Conservation (phyloP, 495 filamentous ascomycete species). For the Neurospora sp. region DNA sequence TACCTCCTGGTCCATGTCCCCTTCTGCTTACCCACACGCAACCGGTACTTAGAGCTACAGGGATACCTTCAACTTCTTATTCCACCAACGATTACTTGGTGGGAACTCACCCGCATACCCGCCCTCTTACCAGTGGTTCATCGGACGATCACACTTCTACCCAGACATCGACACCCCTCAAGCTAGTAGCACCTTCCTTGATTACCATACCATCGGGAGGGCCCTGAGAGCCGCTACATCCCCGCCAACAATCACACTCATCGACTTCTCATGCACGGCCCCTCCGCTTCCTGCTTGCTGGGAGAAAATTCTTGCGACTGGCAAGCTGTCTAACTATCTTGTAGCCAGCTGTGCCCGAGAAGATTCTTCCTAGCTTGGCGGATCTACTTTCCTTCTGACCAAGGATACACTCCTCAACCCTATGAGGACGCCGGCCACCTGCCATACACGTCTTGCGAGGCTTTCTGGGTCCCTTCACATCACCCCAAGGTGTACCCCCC, state of each 20-base stretch:
- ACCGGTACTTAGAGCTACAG: not conserved
- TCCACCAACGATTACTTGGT: constrained; percentile 14
- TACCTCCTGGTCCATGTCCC: not conserved
- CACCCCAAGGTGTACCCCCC: not conserved
- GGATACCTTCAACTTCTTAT: constrained; percentile 12
- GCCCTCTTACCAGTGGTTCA: constrained; percentile 14
- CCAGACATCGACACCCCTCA: constrained; percentile 4
- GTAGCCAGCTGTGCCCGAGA: not conserved
- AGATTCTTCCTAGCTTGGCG: not conserved
- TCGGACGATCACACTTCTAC: constrained; percentile 7
- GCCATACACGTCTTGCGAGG: not conserved
- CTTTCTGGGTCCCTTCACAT: not conserved
- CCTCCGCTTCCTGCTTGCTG: not conserved
- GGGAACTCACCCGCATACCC: constrained; percentile 19
- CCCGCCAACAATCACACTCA: not conserved
- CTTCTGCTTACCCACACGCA: not conserved
- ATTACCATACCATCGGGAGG: not conserved
- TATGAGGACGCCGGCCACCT: not conserved
- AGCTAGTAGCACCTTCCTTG: constrained; percentile 11
- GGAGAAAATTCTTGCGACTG: not conserved
- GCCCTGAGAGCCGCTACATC: not conserved
- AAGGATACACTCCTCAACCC: not conserved
- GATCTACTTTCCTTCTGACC: not conserved
- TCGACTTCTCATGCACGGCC: not conserved
- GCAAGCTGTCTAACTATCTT: not conserved